phyloP scores from a whole-genome alignment of 2,329 filamentous ascomycete genomes.

The Fonsecaea nubica region DNA sequence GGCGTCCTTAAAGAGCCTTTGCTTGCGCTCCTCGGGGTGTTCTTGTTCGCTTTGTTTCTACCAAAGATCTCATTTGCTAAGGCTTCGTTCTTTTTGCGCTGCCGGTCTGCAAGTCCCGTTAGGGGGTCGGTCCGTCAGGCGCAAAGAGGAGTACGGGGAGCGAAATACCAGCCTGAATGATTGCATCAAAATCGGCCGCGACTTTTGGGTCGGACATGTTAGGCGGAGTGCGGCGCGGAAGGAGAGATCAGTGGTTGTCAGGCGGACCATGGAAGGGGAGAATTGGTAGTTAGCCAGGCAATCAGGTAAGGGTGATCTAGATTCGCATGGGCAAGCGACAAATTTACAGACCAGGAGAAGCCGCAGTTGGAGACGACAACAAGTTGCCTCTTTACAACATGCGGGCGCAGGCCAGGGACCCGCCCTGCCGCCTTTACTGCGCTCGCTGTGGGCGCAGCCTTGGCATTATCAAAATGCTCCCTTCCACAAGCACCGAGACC shows the following conservation, averaged over 20 bases:
- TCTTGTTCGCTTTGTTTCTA: slow-evolving; percentile 57
- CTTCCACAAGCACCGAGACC: not conserved
- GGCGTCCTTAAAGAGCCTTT: slow-evolving; percentile 51
- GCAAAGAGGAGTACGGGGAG: slow-evolving; percentile 2
- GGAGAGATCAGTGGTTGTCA: not conserved
- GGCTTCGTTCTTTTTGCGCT: slow-evolving; percentile 62
- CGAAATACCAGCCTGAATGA: slow-evolving; percentile 58
- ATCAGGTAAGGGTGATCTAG: not conserved
- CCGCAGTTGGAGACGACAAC: slow-evolving; percentile 6
- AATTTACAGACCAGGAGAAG: not conserved
- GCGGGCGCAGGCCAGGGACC: slow-evolving; percentile 1
- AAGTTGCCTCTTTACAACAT: slow-evolving; percentile 5
- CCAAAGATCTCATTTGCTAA: slow-evolving; percentile 67
- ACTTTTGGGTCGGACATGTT: slow-evolving; percentile 48
- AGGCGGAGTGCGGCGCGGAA: not conserved
- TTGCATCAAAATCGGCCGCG: slow-evolving; percentile 57
- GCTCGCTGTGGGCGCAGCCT: not conserved
- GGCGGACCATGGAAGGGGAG: not conserved
- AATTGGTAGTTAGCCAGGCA: not conserved
- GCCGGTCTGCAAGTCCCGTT: slow-evolving; percentile 51
- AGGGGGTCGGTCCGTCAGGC: slow-evolving; percentile 18
- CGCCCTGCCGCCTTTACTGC: not conserved
- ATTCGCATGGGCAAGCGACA: not conserved
- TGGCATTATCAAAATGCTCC: slow-evolving; percentile 1
- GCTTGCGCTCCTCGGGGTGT: slow-evolving; percentile 45